phyloP scores from a whole-genome alignment of 148 eudicot species.

The Polygonum maritimum region DNA sequence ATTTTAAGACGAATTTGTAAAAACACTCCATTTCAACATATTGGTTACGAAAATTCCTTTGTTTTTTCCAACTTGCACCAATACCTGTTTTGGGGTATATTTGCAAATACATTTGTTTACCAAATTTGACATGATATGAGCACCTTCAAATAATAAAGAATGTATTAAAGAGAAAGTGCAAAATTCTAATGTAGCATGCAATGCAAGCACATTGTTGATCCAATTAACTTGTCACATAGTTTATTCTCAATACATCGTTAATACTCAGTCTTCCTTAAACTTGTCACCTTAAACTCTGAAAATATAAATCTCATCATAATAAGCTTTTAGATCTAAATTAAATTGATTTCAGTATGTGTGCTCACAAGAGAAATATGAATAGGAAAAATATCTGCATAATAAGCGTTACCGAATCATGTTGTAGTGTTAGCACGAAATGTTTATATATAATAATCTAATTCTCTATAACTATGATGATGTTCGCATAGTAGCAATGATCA shows the following conservation, averaged over 20 bases:
- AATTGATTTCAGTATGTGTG: neutral
- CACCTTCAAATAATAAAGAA: too few species aligned
- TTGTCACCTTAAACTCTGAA: neutral
- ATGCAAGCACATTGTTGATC: neutral
- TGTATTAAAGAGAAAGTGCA: too few species aligned
- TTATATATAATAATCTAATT: neutral
- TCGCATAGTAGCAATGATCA: neutral
- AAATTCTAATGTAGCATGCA: neutral
- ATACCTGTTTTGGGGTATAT: too few species aligned
- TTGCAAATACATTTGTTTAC: too few species aligned
- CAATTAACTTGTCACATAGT: neutral
- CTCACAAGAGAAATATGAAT: neutral
- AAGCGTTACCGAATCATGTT: neutral
- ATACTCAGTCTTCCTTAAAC: neutral
- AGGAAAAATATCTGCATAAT: neutral
- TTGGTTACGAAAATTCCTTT: too few species aligned
- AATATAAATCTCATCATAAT: neutral
- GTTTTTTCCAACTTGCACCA: too few species aligned
- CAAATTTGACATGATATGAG: too few species aligned
- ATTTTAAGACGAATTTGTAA: too few species aligned
- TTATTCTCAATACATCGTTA: neutral
- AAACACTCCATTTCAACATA: too few species aligned
- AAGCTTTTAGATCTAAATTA: neutral
- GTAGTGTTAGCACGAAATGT: neutral
- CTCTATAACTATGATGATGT: neutral